Evolutionary conservation across 805 yeast species (phyloP).

Genomic region (Pichia thaimueangensis): DNA sequence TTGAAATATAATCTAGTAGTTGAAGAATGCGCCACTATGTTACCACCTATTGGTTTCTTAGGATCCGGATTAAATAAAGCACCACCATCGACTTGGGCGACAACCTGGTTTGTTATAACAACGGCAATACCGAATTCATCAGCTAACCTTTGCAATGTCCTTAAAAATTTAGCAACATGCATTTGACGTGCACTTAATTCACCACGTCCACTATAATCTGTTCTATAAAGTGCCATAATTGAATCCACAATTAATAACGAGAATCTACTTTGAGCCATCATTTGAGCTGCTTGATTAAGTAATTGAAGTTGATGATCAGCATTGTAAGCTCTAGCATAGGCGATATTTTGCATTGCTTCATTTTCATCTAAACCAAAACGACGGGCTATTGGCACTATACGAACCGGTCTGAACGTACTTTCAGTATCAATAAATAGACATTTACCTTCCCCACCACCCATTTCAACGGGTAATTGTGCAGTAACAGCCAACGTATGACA

Average conservation of each 20-base stretch:
- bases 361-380: conserved; percentile 88
- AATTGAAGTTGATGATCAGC: conserved; percentile 93
- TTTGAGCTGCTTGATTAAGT: conserved; percentile 81
- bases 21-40: conserved; percentile 93
- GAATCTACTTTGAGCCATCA: conserved; percentile 94
- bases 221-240: conserved; percentile 91
- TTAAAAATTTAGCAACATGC: conserved; percentile 89
- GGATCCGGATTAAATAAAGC: conserved; percentile 88
- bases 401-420: conserved; percentile 91
- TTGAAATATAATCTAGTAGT: conserved; percentile 87
- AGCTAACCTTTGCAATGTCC: conserved; percentile 85
- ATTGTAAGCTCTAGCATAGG: conserved; percentile 94
- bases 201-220: conserved; percentile 93
- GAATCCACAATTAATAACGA: conserved; percentile 91
- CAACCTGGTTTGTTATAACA: conserved; percentile 92
- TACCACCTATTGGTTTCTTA: conserved; percentile 97
- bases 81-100: conserved; percentile 95
- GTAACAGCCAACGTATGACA: conserved; percentile 97
- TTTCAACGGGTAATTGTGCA: conserved; percentile 90
- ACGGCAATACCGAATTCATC: conserved; percentile 98
- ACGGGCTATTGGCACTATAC: conserved; percentile 83
- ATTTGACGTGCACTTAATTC: conserved; percentile 91
- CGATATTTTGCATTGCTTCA: conserved; percentile 94
- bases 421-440: conserved; percentile 95
- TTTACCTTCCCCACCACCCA: conserved; percentile 99